Conservation (phyloP, 768 basidiomycete genomes). For the Tulasnella sp. region DNA sequence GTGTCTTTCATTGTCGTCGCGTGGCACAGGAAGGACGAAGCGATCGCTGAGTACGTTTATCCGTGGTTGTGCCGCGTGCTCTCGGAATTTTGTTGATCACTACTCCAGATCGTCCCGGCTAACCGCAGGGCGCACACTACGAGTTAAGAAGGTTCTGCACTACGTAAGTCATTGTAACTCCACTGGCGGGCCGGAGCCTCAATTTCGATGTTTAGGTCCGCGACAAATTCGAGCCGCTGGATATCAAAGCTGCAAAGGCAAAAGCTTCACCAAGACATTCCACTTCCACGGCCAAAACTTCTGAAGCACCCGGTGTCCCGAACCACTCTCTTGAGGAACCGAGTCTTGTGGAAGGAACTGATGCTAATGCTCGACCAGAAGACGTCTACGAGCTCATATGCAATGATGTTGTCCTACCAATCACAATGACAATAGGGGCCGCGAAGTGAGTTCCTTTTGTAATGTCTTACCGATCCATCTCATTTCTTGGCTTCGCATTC, state of each 20-base stretch:
- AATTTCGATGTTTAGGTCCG: neutral
- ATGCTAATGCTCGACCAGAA: constrained; percentile 35
- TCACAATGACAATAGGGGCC: constrained; percentile 82
- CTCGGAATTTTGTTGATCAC: neutral
- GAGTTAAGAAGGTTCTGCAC: constrained; percentile 67
- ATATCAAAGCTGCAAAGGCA: neutral
- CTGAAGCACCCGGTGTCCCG: neutral
- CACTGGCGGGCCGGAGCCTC: neutral
- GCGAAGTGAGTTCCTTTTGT: constrained; percentile 33
- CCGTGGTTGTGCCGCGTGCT: neutral
- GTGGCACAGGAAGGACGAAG: constrained; percentile 49
- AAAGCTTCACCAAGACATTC: neutral
- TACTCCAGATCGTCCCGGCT: constrained; percentile 66
- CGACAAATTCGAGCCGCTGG: constrained; percentile 10
- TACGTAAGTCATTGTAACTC: constrained; percentile 48
- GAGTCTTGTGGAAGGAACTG: neutral
- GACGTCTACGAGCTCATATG: constrained; percentile 81
- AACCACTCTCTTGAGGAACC: constrained; percentile 1
- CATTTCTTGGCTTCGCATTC: neutral
- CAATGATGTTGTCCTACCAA: constrained; percentile 69
- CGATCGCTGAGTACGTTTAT: constrained; percentile 41
- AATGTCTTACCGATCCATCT: neutral
- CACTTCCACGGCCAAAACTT: neutral
- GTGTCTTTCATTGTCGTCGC: constrained; percentile 85
- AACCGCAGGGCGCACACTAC: constrained; percentile 75